Conservation (phyloP, 1,284 basidiomycete genomes). For the Ceratobasidium sp. region DNA sequence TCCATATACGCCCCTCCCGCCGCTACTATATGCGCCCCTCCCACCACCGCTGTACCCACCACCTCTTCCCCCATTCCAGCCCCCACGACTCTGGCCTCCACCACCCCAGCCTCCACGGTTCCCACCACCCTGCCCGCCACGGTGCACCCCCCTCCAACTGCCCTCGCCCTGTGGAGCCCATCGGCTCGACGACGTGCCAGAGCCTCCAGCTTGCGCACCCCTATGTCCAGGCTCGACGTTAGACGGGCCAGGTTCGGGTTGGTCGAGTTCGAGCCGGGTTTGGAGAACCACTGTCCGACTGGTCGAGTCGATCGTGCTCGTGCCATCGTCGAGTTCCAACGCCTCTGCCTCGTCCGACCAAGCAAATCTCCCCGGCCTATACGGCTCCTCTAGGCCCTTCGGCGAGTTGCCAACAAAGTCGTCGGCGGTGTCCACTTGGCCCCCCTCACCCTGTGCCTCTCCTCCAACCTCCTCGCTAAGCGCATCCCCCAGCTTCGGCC, state of each 20-base stretch:
- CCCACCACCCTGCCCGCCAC: background rate
- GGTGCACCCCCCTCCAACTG: background rate
- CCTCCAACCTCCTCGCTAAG: background rate
- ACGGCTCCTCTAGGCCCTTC: background rate
- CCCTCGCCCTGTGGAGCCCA: background rate
- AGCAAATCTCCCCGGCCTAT: background rate
- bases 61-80: background rate
- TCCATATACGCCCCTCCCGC: background rate
- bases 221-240: background rate
- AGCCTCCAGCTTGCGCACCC: background rate
- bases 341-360: background rate
- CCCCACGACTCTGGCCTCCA: background rate
- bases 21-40: background rate
- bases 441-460: background rate
- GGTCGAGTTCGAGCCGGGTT: background rate
- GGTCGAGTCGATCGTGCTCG: background rate
- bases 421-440: background rate
- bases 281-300: too few species aligned
- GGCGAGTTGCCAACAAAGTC: background rate
- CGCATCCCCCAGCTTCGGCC: too few species aligned
- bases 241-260: background rate
- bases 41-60: background rate
- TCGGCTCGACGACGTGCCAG: background rate
- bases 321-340: background rate
- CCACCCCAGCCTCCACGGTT: background rate